These are phyloP conservation scores for Cercospora berteroae DNA, from an alignment of 2,329 filamentous ascomycete species.

Conservation along the genomic window DNA sequence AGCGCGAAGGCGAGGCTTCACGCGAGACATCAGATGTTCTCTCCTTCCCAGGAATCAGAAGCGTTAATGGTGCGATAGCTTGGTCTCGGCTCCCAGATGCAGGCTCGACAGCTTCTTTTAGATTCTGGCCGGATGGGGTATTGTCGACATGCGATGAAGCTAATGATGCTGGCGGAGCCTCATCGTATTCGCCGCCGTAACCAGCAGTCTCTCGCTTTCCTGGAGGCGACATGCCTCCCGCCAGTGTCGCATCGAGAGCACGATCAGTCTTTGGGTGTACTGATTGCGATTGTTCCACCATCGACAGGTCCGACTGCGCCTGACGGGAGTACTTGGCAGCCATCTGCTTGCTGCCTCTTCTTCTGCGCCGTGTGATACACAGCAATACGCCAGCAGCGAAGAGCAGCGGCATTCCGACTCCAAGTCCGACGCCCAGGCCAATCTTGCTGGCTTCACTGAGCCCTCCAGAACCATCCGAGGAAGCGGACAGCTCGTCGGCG, in stretches of 20 bases:
- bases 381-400: slow-evolving; percentile 16
- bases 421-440: slow-evolving; percentile 24
- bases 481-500: neutral
- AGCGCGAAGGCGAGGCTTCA: slow-evolving; percentile 15
- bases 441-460: slow-evolving; percentile 18
- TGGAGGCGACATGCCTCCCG: neutral
- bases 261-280: slow-evolving; percentile 1
- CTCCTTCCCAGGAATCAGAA: slow-evolving; percentile 16
- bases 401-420: slow-evolving; percentile 17
- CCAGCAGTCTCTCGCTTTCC: neutral
- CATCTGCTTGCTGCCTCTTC: neutral
- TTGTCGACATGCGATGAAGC: slow-evolving; percentile 5
- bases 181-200: slow-evolving; percentile 4
- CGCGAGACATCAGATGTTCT: slow-evolving; percentile 10
- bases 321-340: slow-evolving; percentile 16
- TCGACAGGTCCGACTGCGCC: slow-evolving; percentile 22
- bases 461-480: neutral
- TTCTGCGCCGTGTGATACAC: slow-evolving; percentile 15
- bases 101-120: slow-evolving; percentile 10
- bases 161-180: slow-evolving; percentile 1
- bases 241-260: neutral
- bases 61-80: slow-evolving; percentile 2
- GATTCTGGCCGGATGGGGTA: slow-evolving; percentile 12
- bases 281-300: slow-evolving; percentile 20
- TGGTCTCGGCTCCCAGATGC: slow-evolving; percentile 1